phyloP scores from a whole-genome alignment of 2,329 filamentous ascomycete genomes.

The Ophiostoma australiae region DNA sequence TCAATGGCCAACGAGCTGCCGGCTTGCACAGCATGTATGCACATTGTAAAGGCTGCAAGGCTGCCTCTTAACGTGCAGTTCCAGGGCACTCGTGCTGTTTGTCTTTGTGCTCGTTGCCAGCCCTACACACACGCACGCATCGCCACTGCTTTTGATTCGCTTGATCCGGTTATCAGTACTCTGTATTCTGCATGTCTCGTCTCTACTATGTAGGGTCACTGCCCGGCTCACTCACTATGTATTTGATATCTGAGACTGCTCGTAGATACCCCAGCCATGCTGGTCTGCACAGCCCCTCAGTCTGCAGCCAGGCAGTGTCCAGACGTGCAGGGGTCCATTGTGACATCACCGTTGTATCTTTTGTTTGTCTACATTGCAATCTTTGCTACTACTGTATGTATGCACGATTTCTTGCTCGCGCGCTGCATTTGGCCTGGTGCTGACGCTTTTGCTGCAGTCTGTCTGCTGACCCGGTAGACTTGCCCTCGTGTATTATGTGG shows the following conservation, averaged over 20 bases:
- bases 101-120: neutral
- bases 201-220: too few species aligned
- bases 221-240: too few species aligned
- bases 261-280: neutral
- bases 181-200: too few species aligned
- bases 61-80: neutral
- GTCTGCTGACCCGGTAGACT: constrained; percentile 1
- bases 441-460: neutral
- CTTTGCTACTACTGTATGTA: neutral
- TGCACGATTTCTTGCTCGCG: neutral
- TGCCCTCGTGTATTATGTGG: neutral
- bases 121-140: neutral
- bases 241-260: neutral
- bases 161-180: neutral
- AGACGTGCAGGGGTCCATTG: neutral
- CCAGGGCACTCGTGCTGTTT: neutral
- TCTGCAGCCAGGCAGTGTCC: neutral
- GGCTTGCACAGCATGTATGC: neutral
- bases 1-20: too few species aligned
- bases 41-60: neutral
- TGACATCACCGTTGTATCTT: neutral
- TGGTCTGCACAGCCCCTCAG: neutral
- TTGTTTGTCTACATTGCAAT: neutral
- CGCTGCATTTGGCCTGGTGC: constrained; percentile 7
- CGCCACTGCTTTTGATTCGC: neutral